Base-by-base conservation (phyloP, 1,284 basidiomycete genomes). In the Thelephora terrestris region DNA sequence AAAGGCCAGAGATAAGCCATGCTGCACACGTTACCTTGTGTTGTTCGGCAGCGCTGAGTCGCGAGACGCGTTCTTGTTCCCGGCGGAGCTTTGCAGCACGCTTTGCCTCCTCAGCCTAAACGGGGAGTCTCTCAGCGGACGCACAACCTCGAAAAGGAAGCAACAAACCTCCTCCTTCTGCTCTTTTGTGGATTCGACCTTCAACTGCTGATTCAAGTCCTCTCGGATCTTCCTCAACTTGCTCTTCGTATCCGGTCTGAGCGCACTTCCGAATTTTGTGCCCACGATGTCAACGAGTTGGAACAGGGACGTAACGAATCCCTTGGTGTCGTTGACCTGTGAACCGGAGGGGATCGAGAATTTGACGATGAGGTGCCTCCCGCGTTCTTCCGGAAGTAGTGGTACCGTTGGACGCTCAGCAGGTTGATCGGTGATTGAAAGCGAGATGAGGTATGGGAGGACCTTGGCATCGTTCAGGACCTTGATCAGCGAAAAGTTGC, bases 351-450 rank as follows among this genome's bases (percentile, higher is more conserved):
- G 84, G 29, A 77, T 66, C 36, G 64, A 63, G 39, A 93, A 67
- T 35, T 75, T 75, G 50, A 94, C 71, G 48, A 86, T 74, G 58
- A 93, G 71, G 57, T 83, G 83, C 59, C 89, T 86, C 52, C 78
- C 71, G 49, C 76, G 76, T 49, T 77, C 64, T 46, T 66, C 70
- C 55, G 60, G 64, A 51, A 53, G 57, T 45, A 80, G 58, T 1
- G 81, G 75, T 7, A 65, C 67, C 6, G 58, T 53, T 1, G 91
- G 91, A 48, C 84, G 79, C 29, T 74, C 71, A 50, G 79, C 71
- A 9, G 91, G 86, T 61, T 91, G 87, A 68, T 94, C 91, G 23
- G 90, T 88, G 51, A 94, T 75, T 76, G 81, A 78, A 52, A 88
- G 74, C 16, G 80, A 84, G 59, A 85, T 79, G 71, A 94, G 83